Percentiles rank a stretch among this genome's conserved stretches.
phyloP scores from a whole-genome alignment of 2,329 filamentous ascomycete genomes.

The Sporothrix euskadiensis region DNA sequence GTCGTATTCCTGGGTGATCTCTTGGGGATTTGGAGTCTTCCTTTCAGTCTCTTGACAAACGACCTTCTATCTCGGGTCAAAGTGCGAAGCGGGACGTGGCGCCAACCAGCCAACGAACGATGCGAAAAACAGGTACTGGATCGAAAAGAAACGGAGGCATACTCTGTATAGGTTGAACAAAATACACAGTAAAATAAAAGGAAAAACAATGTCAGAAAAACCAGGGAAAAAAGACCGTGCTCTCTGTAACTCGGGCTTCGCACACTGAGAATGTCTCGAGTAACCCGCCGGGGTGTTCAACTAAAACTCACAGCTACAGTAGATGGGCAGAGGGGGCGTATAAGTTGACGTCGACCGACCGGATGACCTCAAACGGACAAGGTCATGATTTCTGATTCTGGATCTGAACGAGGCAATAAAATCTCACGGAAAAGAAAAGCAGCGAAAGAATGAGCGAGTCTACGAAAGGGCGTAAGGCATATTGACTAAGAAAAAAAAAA shows the following conservation, averaged over 20 bases:
- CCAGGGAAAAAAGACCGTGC: background rate
- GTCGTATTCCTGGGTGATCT: background rate
- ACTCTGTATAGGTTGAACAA: background rate
- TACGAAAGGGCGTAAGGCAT: background rate
- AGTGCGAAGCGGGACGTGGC: conserved; percentile 3
- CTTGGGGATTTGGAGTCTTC: background rate
- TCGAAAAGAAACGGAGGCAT: background rate
- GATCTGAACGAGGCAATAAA: background rate
- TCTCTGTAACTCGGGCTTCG: background rate
- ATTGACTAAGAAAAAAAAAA: background rate
- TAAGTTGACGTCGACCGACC: background rate
- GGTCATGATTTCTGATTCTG: background rate
- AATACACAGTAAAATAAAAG: background rate
- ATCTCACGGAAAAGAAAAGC: background rate
- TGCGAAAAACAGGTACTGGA: conserved; percentile 5
- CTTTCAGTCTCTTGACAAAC: background rate
- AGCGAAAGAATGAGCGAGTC: conserved; percentile 7
- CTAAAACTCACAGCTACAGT: too few relatives aligned
- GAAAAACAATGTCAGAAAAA: background rate
- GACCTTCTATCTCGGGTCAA: conserved; percentile 19
- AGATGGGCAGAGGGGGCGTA: background rate
- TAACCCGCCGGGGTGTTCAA: too few relatives aligned
- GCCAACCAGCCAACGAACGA: background rate
- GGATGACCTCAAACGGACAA: background rate
- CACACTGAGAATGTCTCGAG: background rate